Base-by-base conservation (phyloP, 768 basidiomycete species). In the Termitomyces sp. region DNA sequence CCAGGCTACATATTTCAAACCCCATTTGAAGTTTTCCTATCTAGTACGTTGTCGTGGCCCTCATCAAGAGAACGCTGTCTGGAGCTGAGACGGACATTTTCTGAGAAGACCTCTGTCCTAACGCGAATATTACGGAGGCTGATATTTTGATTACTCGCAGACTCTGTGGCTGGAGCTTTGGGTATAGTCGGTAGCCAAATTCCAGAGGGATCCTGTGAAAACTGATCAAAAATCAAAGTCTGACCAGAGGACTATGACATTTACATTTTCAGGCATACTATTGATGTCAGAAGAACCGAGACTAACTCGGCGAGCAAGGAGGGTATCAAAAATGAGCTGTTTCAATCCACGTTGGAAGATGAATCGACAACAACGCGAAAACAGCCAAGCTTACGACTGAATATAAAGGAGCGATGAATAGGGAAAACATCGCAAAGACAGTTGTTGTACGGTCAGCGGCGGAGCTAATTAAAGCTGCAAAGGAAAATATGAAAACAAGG, bases 321-420 rank as follows among this genome's bases (percentile, higher is more conserved):
- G 58, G 42, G 63, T 66, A 30, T 63, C 62, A 10, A 65, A 42
- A 59, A 62, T 46, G 26, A 55, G 20, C 61, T 62, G 4, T 16
- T 14, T 12, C 18, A 22, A 5, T 12, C 3, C 14, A 2, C 14
- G 32, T 50, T 30, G 44, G 26, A n/a, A 44, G 2, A n/a, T n/a
- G n/a, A n/a, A 24, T 10, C 12, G 22, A 52, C 10, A n/a, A 12
- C n/a, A 32, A n/a, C 7, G 1, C 22, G 40, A 42, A 27, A 13
- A 36, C n/a, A 30, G 52, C 34, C n/a, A 24, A 5, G 56, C 74
- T 53, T 49, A 78, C 78, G 42, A 72, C 74, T 0, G 76, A 74
- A 57, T 79, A 79, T 45, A 80, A 69, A 18, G 77, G 74, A 24
- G 77, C 75, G 24, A 78, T 64, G 0, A 77, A 72, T 10, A 77